Percentiles rank a stretch among this genome's conserved stretches.
Conservation (phyloP, 495 filamentous ascomycete genomes). For the Xylaria venustula region DNA sequence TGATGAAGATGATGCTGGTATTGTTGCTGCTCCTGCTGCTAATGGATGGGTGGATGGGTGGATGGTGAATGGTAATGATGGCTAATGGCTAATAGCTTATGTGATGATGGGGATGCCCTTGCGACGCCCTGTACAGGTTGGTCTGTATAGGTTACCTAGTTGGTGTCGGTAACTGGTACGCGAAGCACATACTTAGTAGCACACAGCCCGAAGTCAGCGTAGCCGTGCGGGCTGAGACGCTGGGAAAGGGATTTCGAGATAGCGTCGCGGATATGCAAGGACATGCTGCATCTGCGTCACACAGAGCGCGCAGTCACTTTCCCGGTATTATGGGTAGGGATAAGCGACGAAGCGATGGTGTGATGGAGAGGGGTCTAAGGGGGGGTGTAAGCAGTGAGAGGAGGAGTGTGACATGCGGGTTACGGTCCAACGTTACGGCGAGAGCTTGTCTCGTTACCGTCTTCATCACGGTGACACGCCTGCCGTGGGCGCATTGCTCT, state of each 20-base stretch:
- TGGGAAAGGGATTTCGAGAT: constrained; percentile 25
- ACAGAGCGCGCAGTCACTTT: constrained; percentile 17
- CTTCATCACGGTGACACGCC: background rate
- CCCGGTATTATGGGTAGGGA: constrained; percentile 34
- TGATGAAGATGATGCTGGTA: too few species aligned
- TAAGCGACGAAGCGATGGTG: constrained; percentile 21
- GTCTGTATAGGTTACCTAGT: too few species aligned
- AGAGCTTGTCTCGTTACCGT: too few species aligned
- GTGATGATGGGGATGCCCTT: constrained; percentile 3
- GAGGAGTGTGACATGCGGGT: too few species aligned
- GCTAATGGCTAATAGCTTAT: too few species aligned
- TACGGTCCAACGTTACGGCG: too few species aligned
- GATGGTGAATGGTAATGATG: too few species aligned
- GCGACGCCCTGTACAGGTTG: constrained; percentile 3
- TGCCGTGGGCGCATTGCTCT: background rate
- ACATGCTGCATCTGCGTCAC: constrained; percentile 20
- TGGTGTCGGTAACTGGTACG: too few species aligned
- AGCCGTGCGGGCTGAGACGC: constrained; percentile 13
- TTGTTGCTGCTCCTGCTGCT: too few species aligned
- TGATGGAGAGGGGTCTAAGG: constrained; percentile 20
- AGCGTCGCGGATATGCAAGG: constrained; percentile 30
- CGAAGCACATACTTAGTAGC: background rate
- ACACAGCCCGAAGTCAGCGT: constrained; percentile 6
- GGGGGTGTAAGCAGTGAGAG: too few species aligned
- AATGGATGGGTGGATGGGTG: too few species aligned